Percentiles rank a stretch among this genome's conserved stretches.
Evolutionary conservation across 2,329 filamentous ascomycete species (phyloP).

Genomic region (Leptographium galeiforme): DNA sequence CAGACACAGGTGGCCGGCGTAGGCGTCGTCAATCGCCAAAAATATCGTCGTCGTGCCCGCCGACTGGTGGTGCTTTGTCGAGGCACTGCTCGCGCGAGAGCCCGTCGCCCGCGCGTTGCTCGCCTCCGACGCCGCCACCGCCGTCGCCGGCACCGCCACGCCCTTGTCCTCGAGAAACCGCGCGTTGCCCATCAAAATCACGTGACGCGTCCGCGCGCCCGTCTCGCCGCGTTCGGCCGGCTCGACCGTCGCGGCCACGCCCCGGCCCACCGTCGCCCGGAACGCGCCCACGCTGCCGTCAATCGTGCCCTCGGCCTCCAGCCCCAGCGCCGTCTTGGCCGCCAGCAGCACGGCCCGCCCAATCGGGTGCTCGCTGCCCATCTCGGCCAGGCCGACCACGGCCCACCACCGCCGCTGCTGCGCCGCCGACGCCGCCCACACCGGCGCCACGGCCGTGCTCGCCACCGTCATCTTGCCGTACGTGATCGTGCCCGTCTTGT

Average conservation of each 20-base stretch:
- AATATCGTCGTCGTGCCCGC: constrained; percentile 84
- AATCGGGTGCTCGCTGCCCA: constrained; percentile 90
- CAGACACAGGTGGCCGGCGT: constrained; percentile 71
- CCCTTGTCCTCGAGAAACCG: constrained; percentile 60
- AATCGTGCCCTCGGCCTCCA: constrained; percentile 59
- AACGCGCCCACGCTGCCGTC: constrained; percentile 82
- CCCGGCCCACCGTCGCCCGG: constrained; percentile 67
- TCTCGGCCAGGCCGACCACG: constrained; percentile 88
- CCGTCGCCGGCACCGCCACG: constrained; percentile 50
- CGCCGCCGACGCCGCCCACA: constrained; percentile 58
- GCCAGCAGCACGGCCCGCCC: constrained; percentile 72
- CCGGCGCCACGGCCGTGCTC: constrained; percentile 47
- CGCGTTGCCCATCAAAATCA: constrained; percentile 73
- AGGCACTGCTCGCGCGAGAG: no score
- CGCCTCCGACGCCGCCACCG: constrained; percentile 48
- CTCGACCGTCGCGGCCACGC: constrained; percentile 71
- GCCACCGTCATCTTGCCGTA: constrained; percentile 92
- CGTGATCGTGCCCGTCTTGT: constrained; percentile 93
- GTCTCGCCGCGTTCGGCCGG: constrained; percentile 35
- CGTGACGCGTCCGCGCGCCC: constrained; percentile 55
- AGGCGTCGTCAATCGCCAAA: constrained; percentile 70
- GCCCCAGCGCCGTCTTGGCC: constrained; percentile 61
- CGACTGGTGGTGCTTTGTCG: constrained; percentile 5
- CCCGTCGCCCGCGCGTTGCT: constrained; percentile 32
- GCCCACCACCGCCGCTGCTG: constrained; percentile 80